These are phyloP conservation scores for Trichoderma sp. DNA, from an alignment of 2,329 filamentous ascomycete species.

Conservation along the genomic window DNA sequence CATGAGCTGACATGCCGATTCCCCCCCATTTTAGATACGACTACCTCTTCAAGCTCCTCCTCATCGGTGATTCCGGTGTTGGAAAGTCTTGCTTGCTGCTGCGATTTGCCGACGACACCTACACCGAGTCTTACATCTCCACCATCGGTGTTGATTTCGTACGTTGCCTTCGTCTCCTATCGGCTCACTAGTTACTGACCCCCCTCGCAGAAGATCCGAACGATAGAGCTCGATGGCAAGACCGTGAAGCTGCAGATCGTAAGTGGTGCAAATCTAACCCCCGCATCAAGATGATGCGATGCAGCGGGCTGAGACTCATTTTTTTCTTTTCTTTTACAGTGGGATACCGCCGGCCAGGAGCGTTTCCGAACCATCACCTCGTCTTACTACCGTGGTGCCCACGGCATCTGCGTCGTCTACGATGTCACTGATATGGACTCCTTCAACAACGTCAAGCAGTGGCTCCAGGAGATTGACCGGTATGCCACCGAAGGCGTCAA, in stretches of 20 bases:
- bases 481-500: slow-evolving; percentile 99
- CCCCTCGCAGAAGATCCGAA: slow-evolving; percentile 85
- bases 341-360: slow-evolving; percentile 98
- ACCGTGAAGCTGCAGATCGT: slow-evolving; percentile 99
- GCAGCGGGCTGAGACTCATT: not conserved
- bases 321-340: slow-evolving; percentile 53
- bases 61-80: slow-evolving; percentile 99
- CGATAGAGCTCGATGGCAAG: slow-evolving; percentile 98
- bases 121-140: slow-evolving; percentile 99
- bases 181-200: not conserved
- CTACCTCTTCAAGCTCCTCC: slow-evolving; percentile 99
- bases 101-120: slow-evolving; percentile 97
- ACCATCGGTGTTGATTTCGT: slow-evolving; percentile 99
- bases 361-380: slow-evolving; percentile 99
- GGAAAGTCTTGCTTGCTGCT: slow-evolving; percentile 99
- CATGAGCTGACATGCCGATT: slow-evolving; percentile 21
- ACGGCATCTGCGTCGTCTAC: slow-evolving; percentile 99
- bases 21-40: slow-evolving; percentile 75
- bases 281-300: not conserved
- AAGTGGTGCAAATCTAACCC: slow-evolving; percentile 40
- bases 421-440: slow-evolving; percentile 99
- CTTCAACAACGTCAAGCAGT: slow-evolving; percentile 99
- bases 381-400: slow-evolving; percentile 97
- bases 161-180: slow-evolving; percentile 43
- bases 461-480: slow-evolving; percentile 98